Evolutionary conservation across 768 basidiomycete genomes (phyloP), one percentile per base, ranked within the genome.

Genomic region (Mrakia blollopis): DNA sequence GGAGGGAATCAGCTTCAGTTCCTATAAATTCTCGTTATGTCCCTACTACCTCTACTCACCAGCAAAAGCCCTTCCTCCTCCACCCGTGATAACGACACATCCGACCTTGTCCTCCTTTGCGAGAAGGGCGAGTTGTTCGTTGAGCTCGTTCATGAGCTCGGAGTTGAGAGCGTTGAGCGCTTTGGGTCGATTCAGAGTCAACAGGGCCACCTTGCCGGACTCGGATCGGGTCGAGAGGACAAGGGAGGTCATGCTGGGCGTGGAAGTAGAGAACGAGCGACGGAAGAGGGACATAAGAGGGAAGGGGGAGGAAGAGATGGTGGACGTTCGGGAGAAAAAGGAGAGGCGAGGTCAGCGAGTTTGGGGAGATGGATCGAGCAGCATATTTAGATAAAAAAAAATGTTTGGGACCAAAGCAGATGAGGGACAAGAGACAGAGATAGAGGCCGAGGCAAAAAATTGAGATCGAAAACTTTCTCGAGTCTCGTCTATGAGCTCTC

Each of bases 171-270:
- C 95, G 82, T 97, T 98, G 77, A 95, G 85, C 25, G 91, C 91
- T 80, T 93, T 93, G 35, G 94, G 94, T 62, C 94, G 88, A 85
- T 96, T 94, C 80, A 96, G 87, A 21, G 91, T 92, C 81, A 96
- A 89, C 80, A 95, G 89, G 50, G 79, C 74, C 54, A 83, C 82
- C 39, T 79, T 79, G 73, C 81, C 82, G 10, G 79, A 75, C 7
- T 28, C 61, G 3, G 73, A 74, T 28, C 44, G 73, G 2, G 77
- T 47, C 6, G 77, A 75, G 52, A 78, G 77, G 16, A 78, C 72
- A 32, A 78, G 68, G 9, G 65, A 68, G 35, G 65, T 21, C 65
- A 68, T 68, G 16, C 39, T 41, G 35, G 65, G 37, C 3, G 65
- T 11, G 6, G 65, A 39, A 8, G 65, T 44, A 6, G 65, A 35